Conservation (phyloP, 2,329 filamentous ascomycete species). For the Didymella lethalis region DNA sequence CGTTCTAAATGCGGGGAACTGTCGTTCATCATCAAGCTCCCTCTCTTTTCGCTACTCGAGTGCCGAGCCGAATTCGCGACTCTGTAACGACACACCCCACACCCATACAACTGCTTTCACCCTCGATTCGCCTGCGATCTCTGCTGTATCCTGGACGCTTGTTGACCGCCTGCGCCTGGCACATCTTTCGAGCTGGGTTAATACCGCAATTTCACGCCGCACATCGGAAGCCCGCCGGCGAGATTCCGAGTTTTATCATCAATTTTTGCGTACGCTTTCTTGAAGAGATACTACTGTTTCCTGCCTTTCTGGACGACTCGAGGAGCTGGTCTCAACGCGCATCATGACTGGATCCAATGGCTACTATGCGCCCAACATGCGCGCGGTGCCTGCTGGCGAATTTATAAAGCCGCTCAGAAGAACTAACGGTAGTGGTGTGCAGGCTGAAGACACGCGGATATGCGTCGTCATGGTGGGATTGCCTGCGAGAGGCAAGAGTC, state of each 20-base stretch:
- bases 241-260: slow-evolving; percentile 38
- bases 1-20: slow-evolving; percentile 49
- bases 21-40: slow-evolving; percentile 40
- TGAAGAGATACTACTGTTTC: slow-evolving; percentile 26
- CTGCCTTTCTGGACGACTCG: slow-evolving; percentile 24
- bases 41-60: slow-evolving; percentile 43
- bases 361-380: slow-evolving; percentile 51
- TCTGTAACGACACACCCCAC: slow-evolving; percentile 39
- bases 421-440: slow-evolving; percentile 72
- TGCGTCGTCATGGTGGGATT: slow-evolving; percentile 99
- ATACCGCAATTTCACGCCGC: slow-evolving; percentile 31
- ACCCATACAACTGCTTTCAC: slow-evolving; percentile 34
- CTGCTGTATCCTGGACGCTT: slow-evolving; percentile 18
- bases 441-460: slow-evolving; percentile 95
- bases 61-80: slow-evolving; percentile 44
- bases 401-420: slow-evolving; percentile 55
- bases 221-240: slow-evolving; percentile 43
- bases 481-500: slow-evolving; percentile 93
- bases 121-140: slow-evolving; percentile 19
- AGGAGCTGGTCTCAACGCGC: slow-evolving; percentile 40
- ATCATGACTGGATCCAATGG: slow-evolving; percentile 49
- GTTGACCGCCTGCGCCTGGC: slow-evolving; percentile 30
- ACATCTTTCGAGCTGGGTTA: slow-evolving; percentile 6
- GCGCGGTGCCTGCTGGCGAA: slow-evolving; percentile 53
- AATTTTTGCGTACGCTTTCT: slow-evolving; percentile 27